phyloP scores from a whole-genome alignment of 306 rosid species.

The Bauhinia variegata region DNA sequence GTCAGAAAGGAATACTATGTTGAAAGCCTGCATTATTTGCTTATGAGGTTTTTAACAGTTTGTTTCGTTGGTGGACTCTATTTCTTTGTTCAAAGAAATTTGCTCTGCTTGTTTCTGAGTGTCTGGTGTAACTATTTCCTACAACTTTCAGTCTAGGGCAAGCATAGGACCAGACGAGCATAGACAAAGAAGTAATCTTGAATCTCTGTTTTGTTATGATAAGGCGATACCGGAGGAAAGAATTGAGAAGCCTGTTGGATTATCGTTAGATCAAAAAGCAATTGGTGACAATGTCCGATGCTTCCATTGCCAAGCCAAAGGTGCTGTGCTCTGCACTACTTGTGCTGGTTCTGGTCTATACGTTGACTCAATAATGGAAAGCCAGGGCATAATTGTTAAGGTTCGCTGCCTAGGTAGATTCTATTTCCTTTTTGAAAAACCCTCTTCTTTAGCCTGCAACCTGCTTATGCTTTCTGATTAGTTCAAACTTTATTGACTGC shows the following conservation, averaged over 20 bases:
- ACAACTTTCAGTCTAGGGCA: conserved; percentile 49
- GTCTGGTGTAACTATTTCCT: conserved; percentile 16
- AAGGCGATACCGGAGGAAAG: conserved; percentile 84
- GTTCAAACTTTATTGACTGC: conserved; percentile 2
- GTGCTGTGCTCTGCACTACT: conserved; percentile 88
- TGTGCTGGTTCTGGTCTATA: conserved; percentile 96
- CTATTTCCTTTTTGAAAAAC: conserved; percentile 16
- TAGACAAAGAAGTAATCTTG: conserved; percentile 65
- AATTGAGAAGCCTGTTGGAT: conserved; percentile 82
- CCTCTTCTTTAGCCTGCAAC: neutral
- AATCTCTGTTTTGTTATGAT: conserved; percentile 81
- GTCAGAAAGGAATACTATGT: too few relatives aligned
- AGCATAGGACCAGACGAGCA: too few relatives aligned
- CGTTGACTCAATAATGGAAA: conserved; percentile 81
- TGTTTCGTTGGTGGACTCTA: too few relatives aligned
- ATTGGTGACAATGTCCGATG: conserved; percentile 73
- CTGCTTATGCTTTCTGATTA: conserved; percentile 3
- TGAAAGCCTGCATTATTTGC: too few relatives aligned
- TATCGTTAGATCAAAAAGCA: conserved; percentile 67
- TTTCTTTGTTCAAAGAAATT: too few relatives aligned
- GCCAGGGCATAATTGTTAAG: conserved; percentile 83
- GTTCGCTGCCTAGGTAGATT: conserved; percentile 77
- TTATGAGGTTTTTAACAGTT: too few relatives aligned
- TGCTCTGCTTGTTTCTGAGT: neutral
- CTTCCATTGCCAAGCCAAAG: conserved; percentile 82